Conservation (phyloP, 148 eudicot genomes). For the Camellia sinensis region DNA sequence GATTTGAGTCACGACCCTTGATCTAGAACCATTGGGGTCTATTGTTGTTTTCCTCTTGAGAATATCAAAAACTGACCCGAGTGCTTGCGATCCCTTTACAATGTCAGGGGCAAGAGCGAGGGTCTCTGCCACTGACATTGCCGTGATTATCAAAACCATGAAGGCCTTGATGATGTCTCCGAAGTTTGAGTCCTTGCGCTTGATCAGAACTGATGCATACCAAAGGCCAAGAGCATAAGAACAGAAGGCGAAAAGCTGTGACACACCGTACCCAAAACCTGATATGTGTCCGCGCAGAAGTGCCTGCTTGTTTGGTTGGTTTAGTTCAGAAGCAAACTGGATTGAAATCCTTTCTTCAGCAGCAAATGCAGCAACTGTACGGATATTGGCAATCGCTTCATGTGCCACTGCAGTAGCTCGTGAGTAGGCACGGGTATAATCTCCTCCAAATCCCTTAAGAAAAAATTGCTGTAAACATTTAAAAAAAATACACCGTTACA, state of each 20-base stretch:
- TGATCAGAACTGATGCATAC: constrained; percentile 62
- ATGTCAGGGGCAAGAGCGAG: constrained; percentile 67
- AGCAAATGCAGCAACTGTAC: constrained; percentile 71
- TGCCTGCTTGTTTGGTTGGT: constrained; percentile 52
- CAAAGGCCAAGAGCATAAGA: constrained; percentile 65
- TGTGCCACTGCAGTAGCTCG: constrained; percentile 56
- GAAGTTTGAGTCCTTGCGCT: constrained; percentile 32
- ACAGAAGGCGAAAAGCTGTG: constrained; percentile 51
- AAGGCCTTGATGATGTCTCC: constrained; percentile 63
- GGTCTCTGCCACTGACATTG: constrained; percentile 65
- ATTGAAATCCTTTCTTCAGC: constrained; percentile 53
- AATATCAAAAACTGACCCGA: constrained; percentile 52
- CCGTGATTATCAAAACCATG: constrained; percentile 63
- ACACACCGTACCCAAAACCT: constrained; percentile 58
- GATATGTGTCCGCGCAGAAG: constrained; percentile 61
- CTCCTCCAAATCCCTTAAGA: constrained; percentile 69
- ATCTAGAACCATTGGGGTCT: constrained; percentile 36
- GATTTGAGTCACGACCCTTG: constrained; percentile 26
- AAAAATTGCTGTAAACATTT: constrained; percentile 49
- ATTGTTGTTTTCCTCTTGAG: constrained; percentile 48
- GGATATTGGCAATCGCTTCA: constrained; percentile 66
- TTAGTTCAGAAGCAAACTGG: constrained; percentile 37
- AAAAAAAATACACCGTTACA: background rate
- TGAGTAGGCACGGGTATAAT: constrained; percentile 43
- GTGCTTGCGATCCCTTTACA: constrained; percentile 60